A percentile compares a stretch with the other conserved stretches of the same genome.
Evolutionary conservation across 306 rosid species (phyloP).

Genomic region (Pterocarpus santalinus): DNA sequence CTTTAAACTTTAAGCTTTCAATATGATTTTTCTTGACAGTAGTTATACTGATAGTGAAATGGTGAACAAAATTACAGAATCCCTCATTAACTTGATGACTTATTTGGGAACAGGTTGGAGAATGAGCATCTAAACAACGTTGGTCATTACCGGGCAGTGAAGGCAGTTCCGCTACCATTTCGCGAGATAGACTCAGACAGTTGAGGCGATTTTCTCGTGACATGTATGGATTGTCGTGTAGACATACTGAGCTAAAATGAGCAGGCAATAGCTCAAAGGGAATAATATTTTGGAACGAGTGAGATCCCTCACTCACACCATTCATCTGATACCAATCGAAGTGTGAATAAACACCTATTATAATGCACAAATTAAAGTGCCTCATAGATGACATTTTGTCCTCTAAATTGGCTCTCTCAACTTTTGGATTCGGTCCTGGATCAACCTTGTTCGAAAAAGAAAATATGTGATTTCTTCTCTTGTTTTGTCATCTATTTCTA

Average conservation of each 20-base stretch:
- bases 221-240: conserved; percentile 44
- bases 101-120: conserved; percentile 68
- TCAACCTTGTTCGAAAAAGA: conserved; percentile 1
- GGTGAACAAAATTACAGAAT: too few relatives aligned
- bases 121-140: conserved; percentile 88
- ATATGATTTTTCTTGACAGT: background rate
- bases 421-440: conserved; percentile 41
- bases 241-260: conserved; percentile 46
- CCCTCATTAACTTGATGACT: background rate
- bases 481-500: background rate
- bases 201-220: conserved; percentile 48
- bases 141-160: conserved; percentile 79
- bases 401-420: conserved; percentile 40
- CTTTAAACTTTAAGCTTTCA: background rate
- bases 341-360: conserved; percentile 50
- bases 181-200: conserved; percentile 72
- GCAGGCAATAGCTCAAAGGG: conserved; percentile 33
- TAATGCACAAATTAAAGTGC: conserved; percentile 41
- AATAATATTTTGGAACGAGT: conserved; percentile 40
- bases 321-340: conserved; percentile 42
- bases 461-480: background rate
- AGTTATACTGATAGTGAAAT: background rate
- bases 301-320: conserved; percentile 35
- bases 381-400: conserved; percentile 41
- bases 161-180: conserved; percentile 86